Evolutionary conservation across 306 rosid genomes (phyloP).

Genomic region (Begonia masoniana): DNA sequence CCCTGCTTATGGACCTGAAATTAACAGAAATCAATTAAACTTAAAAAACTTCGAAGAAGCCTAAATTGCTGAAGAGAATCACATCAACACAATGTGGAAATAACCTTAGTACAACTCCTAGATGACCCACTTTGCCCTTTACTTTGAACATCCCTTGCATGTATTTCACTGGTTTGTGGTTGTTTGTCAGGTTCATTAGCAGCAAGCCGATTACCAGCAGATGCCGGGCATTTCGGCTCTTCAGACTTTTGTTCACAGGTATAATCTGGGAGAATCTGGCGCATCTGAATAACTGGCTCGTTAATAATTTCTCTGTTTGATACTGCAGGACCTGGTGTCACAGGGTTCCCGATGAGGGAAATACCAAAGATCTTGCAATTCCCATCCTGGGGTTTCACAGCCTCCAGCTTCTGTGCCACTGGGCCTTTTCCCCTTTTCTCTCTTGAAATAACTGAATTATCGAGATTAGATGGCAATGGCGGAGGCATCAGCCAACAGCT

Average conservation of each 20-base stretch:
- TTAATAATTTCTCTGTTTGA: conserved; percentile 19
- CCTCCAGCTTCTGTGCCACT: conserved; percentile 21
- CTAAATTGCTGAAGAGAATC: neutral
- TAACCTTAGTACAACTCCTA: conserved; percentile 85
- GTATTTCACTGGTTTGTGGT: conserved; percentile 25
- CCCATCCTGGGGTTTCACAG: conserved; percentile 43
- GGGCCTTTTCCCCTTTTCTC: conserved; percentile 28
- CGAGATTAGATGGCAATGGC: conserved; percentile 37
- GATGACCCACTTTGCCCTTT: conserved; percentile 41
- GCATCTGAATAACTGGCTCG: conserved; percentile 22
- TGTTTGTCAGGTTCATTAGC: conserved; percentile 32
- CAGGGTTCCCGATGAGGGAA: conserved; percentile 39
- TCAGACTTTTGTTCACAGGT: conserved; percentile 46
- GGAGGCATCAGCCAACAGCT: conserved; percentile 67
- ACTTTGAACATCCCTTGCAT: conserved; percentile 37
- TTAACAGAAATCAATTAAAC: conserved; percentile 5
- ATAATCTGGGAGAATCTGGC: conserved; percentile 13
- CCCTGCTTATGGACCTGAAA: conserved; percentile 97
- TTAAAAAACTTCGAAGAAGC: conserved; percentile 2
- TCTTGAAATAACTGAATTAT: conserved; percentile 28
- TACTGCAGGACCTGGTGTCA: conserved; percentile 21
- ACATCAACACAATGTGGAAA: neutral
- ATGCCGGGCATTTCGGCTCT: conserved; percentile 28
- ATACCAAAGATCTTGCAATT: conserved; percentile 78
- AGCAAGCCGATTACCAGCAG: conserved; percentile 21